Conservation (phyloP, 2,329 filamentous ascomycete genomes). For the Fusarium hostae region DNA sequence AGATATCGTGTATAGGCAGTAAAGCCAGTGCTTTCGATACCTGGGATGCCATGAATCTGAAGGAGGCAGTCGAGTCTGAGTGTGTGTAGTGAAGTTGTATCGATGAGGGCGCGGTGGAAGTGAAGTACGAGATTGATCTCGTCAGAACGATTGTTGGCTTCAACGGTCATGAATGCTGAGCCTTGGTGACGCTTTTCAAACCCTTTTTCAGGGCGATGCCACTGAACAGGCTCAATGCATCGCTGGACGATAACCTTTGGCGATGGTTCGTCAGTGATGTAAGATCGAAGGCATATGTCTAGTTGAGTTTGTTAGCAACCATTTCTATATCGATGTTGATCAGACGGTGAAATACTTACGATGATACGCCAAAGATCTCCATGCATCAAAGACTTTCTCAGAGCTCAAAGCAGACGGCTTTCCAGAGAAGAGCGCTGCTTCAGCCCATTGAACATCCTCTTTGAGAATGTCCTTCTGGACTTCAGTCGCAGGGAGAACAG, state of each 20-base stretch:
- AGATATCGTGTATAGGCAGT: conserved; percentile 2
- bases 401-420: background rate
- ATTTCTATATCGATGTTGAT: accelerated
- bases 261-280: background rate
- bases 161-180: conserved; percentile 1
- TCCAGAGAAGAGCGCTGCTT: conserved; percentile 7
- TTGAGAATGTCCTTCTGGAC: conserved; percentile 12
- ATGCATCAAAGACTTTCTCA: background rate
- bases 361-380: conserved; percentile 8
- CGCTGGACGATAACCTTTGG: background rate
- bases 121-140: conserved; percentile 4
- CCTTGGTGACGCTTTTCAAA: background rate
- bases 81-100: background rate
- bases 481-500: conserved; percentile 2
- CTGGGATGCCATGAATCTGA: background rate
- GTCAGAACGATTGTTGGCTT: background rate
- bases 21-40: conserved; percentile 10
- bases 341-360: background rate
- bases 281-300: conserved; percentile 16
- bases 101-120: conserved; percentile 1
- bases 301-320: accelerated
- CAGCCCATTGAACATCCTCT: conserved; percentile 15
- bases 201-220: background rate
- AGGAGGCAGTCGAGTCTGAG: conserved; percentile 7
- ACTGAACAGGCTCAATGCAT: background rate